Evolutionary conservation across 495 filamentous ascomycete species (phyloP).

Genomic region (Penicillium bialowiezense): DNA sequence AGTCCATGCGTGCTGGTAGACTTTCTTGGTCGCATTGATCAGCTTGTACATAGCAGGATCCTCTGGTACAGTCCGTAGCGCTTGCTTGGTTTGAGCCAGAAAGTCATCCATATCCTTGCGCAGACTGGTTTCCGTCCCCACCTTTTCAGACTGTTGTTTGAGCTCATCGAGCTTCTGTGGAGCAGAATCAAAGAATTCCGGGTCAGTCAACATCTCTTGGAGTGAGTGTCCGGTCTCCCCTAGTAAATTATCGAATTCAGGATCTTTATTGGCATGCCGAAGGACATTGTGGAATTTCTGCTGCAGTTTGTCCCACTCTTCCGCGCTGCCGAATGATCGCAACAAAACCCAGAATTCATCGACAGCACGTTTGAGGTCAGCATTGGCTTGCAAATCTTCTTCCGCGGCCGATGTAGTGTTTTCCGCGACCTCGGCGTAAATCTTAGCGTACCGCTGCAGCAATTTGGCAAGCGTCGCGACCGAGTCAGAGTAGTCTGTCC

Average conservation of each 20-base stretch:
- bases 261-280: constrained; percentile 71
- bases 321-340: constrained; percentile 69
- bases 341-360: constrained; percentile 74
- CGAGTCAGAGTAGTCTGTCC: constrained; percentile 79
- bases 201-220: constrained; percentile 83
- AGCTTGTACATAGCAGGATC: constrained; percentile 71
- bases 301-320: constrained; percentile 75
- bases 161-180: constrained; percentile 69
- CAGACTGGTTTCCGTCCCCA: constrained; percentile 62
- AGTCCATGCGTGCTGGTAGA: constrained; percentile 66
- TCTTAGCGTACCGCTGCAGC: constrained; percentile 71
- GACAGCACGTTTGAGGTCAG: constrained; percentile 70
- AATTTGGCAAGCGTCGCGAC: constrained; percentile 74
- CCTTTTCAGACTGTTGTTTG: constrained; percentile 60
- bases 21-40: constrained; percentile 56
- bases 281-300: constrained; percentile 63
- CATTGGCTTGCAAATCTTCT: constrained; percentile 69
- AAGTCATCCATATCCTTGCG: constrained; percentile 71
- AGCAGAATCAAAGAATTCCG: constrained; percentile 73
- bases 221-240: constrained; percentile 66
- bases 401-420: constrained; percentile 59
- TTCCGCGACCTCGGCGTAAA: constrained; percentile 70
- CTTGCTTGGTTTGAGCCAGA: constrained; percentile 63
- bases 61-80: constrained; percentile 62
- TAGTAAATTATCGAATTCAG: constrained; percentile 78